Conservation (phyloP, 2,329 filamentous ascomycete species). For the Xylogone sp. region DNA sequence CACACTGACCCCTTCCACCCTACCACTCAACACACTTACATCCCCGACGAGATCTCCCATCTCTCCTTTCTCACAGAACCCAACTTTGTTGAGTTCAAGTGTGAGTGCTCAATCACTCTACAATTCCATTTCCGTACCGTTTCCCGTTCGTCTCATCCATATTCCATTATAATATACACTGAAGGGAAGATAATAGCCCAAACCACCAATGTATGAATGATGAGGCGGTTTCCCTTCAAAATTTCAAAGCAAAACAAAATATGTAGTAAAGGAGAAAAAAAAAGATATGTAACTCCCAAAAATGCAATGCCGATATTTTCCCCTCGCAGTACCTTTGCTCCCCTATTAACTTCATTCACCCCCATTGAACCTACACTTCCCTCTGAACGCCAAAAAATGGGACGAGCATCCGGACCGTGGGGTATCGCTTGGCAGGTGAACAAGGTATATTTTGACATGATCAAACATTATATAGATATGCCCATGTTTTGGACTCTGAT, state of each 20-base stretch:
- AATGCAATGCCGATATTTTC: background rate
- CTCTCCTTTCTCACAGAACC: background rate
- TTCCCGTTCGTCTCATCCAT: slow-evolving; percentile 2
- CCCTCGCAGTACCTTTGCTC: background rate
- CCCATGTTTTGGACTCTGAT: background rate
- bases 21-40: no score
- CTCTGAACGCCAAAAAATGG: background rate
- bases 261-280: background rate
- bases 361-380: background rate
- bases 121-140: slow-evolving; percentile 6
- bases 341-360: background rate
- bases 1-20: no score
- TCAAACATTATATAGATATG: background rate
- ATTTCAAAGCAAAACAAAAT: background rate
- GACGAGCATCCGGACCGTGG: background rate
- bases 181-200: background rate
- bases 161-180: background rate
- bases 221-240: background rate
- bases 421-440: background rate
- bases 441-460: background rate
- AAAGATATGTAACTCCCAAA: background rate
- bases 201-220: background rate
- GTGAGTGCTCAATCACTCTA: background rate
- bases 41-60: background rate
- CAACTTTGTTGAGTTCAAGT: background rate